These are phyloP conservation scores for Penicillium aurantiogriseum DNA, from an alignment of 2,329 filamentous ascomycete genomes.

Conservation along the genomic window DNA sequence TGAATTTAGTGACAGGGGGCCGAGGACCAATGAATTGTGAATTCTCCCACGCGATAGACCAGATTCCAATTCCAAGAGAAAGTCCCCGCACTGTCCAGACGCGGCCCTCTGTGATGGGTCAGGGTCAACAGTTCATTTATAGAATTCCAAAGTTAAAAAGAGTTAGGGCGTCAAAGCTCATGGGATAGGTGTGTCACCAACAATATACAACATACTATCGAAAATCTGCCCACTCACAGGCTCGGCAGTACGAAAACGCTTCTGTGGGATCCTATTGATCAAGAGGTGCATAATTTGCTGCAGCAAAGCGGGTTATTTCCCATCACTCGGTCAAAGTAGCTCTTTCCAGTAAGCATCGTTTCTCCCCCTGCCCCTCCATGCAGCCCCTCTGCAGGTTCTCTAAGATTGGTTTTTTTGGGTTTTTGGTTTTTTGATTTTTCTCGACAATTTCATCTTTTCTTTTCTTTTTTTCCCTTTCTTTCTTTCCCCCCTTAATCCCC, in stretches of 20 bases:
- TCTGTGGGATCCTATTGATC: slow-evolving; percentile 18
- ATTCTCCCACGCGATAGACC: slow-evolving; percentile 8
- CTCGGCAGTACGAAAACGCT: slow-evolving; percentile 7
- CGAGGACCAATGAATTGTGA: neutral
- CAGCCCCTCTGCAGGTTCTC: slow-evolving; percentile 24
- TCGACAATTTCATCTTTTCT: neutral
- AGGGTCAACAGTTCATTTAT: neutral
- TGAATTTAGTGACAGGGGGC: neutral
- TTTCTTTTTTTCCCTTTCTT: neutral
- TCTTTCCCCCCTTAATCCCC: neutral
- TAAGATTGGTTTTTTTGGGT: neutral
- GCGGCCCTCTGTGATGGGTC: neutral
- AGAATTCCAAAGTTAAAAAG: neutral
- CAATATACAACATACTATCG: neutral
- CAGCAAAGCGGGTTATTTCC: slow-evolving; percentile 27
- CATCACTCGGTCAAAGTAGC: slow-evolving; percentile 14
- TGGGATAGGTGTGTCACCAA: neutral
- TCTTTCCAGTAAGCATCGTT: slow-evolving; percentile 3
- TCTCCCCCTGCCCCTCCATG: slow-evolving; percentile 17
- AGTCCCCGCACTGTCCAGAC: neutral
- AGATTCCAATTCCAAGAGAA: neutral
- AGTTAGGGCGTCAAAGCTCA: neutral
- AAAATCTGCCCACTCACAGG: slow-evolving; percentile 11
- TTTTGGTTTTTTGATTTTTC: no score
- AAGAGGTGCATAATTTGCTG: slow-evolving; percentile 24